Evolutionary conservation across 2,329 filamentous ascomycete genomes (phyloP), one percentile per base, ranked within the genome.

Genomic region (Colletotrichum sp.): DNA sequence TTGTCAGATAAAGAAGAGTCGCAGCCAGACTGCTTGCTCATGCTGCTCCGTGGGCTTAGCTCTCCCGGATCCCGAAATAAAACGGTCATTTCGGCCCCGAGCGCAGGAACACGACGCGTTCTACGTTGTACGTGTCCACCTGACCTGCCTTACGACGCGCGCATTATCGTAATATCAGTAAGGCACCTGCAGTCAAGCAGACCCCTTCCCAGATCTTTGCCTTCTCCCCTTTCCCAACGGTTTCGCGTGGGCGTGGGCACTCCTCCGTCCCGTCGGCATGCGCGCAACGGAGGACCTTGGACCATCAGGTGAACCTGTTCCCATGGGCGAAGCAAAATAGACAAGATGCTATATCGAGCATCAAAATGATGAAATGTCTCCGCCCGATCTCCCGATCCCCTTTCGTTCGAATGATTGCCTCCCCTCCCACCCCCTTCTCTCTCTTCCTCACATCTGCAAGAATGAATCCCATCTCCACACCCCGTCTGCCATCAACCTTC

Each of bases 131-230:
- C 39, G 39, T 44, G 39, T 44, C 39, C 39, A 18, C 21, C 55
- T 28, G 32, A 32, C n/a, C 16, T 64, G 60, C 60, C 36, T 63
- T 55, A 60, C 60, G 28, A 59, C 62, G 30, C 32, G 26, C 57
- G 72, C 72, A 71, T 75, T 55, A 34, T 18, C 34, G 72, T 62
- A 75, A 75, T 71, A 67, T 75, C 69, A 67, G 55, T 60, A 75
- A 72, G 62, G 39, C 55, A 69, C 26, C 32, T 52, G 44, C 30
- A 66, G 52, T 57, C 39, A 39, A 72, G 69, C 28, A 30, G 65
- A 44, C 44, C 39, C 65, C 65, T 21, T 21, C 44, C 10, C 44
- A 49, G 44, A 49, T 49, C 44, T 49, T 49, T 39, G 52, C 52
- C 65, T 49, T 49, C 44, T 32, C 63, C 72, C 62, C 60, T 60